phyloP scores from a whole-genome alignment of 352 stramenopile species.

The Phytophthora chlamydospora region DNA sequence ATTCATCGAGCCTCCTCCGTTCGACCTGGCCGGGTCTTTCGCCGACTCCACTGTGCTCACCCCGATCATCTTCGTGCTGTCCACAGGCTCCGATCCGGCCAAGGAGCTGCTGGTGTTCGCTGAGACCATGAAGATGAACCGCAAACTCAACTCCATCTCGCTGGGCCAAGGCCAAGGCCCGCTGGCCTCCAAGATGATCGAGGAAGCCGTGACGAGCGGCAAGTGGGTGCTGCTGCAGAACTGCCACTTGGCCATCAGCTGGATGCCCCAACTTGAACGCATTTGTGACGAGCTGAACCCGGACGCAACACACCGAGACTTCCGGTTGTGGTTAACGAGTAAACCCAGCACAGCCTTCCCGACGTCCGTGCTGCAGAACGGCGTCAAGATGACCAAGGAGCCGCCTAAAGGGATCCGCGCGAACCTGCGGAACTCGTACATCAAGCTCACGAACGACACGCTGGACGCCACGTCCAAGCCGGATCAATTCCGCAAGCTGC shows the following conservation, averaged over 20 bases:
- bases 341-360: conserved; percentile 86
- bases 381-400: conserved; percentile 98
- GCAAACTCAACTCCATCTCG: conserved; percentile 93
- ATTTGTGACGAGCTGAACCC: conserved; percentile 92
- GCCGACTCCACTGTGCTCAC: conserved; percentile 89
- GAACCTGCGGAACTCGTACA: conserved; percentile 95
- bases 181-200: conserved; percentile 91
- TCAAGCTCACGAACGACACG: conserved; percentile 91
- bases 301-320: conserved; percentile 90
- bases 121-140: conserved; percentile 81
- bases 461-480: conserved; percentile 89
- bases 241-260: conserved; percentile 94
- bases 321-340: conserved; percentile 95
- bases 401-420: conserved; percentile 93
- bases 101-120: conserved; percentile 94
- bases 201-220: conserved; percentile 84
- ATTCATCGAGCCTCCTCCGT: conserved; percentile 93
- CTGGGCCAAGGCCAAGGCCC: conserved; percentile 93
- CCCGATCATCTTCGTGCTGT: conserved; percentile 94
- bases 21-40: conserved; percentile 92
- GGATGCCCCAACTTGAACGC: conserved; percentile 95
- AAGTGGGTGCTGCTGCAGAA: conserved; percentile 97
- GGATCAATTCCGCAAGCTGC: conserved; percentile 91
- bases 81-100: conserved; percentile 93
- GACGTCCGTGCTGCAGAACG: conserved; percentile 93